phyloP scores from a whole-genome alignment of 139 green algal species.

The Zygnema circumcarinatum region DNA sequence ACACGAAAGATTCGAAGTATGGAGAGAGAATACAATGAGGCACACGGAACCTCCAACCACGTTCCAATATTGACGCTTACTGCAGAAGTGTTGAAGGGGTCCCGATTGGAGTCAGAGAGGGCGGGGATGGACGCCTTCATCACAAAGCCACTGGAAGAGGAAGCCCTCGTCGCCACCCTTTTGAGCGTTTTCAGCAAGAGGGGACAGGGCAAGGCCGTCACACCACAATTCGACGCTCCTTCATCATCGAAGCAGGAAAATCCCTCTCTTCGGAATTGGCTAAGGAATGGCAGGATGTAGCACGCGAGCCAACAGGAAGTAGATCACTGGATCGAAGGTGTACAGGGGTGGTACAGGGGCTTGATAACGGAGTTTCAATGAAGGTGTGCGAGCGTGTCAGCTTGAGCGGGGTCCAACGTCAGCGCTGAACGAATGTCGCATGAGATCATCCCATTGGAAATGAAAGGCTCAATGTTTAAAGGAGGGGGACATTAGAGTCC shows the following conservation, averaged over 20 bases:
- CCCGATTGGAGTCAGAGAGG: constrained; percentile 9
- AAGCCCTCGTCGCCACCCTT: not conserved
- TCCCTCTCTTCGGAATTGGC: not conserved
- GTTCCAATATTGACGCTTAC: constrained; percentile 47
- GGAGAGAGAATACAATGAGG: constrained; percentile 1
- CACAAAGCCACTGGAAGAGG: constrained; percentile 35
- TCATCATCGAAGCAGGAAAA: not conserved
- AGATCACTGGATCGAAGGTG: no score
- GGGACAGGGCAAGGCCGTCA: not conserved
- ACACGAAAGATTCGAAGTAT: constrained; percentile 1
- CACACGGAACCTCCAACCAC: not conserved
- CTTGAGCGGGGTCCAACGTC: no score
- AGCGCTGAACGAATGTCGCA: no score
- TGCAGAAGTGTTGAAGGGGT: constrained; percentile 42
- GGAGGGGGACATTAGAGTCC: no score
- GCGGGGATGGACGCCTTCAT: constrained; percentile 49
- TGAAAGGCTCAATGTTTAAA: no score
- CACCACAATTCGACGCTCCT: not conserved
- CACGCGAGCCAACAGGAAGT: no score
- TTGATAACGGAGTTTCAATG: no score
- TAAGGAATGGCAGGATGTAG: not conserved
- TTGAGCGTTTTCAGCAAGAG: not conserved
- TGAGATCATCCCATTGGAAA: no score
- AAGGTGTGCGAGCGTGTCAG: no score
- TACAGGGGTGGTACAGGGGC: no score